Percentiles rank a stretch among this genome's conserved stretches.
These are phyloP conservation scores for Trichopus zeylanicus DNA, from an alignment of 116 monocot genomes.

Conservation along the genomic window DNA sequence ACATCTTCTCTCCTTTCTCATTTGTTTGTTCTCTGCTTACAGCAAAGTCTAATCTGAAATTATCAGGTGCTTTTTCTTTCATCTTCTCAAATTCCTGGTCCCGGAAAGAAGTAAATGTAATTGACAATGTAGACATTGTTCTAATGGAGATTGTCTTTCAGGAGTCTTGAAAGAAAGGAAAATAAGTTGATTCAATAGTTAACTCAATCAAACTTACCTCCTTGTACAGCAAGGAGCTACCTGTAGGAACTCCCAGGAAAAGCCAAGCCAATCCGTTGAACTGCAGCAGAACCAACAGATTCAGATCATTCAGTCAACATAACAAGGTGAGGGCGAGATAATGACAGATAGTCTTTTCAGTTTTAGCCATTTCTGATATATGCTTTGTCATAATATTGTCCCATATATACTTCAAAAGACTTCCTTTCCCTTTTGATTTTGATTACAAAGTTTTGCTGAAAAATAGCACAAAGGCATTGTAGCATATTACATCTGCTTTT, in stretches of 20 bases:
- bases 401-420: too few species aligned
- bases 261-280: slow-evolving; percentile 98
- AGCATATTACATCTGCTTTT: too few species aligned
- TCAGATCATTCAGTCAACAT: slow-evolving; percentile 5
- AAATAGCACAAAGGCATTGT: too few species aligned
- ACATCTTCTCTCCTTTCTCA: slow-evolving; percentile 90
- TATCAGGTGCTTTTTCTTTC: slow-evolving; percentile 80
- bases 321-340: too few species aligned
- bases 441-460: too few species aligned
- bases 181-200: background rate
- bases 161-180: background rate
- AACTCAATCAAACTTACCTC: slow-evolving; percentile 35
- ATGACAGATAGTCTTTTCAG: too few species aligned
- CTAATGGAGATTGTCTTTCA: background rate
- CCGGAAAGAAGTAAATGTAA: background rate
- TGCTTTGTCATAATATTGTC: too few species aligned
- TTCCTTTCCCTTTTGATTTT: too few species aligned
- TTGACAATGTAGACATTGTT: background rate
- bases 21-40: slow-evolving; percentile 95
- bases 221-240: slow-evolving; percentile 94
- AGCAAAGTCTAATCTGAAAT: slow-evolving; percentile 82
- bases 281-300: slow-evolving; percentile 30
- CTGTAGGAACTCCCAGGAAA: slow-evolving; percentile 93
- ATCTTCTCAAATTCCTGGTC: slow-evolving; percentile 94
- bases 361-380: too few species aligned